Evolutionary conservation across 208 protist genomes (phyloP).

Genomic region (Trypanosoma lewisi): DNA sequence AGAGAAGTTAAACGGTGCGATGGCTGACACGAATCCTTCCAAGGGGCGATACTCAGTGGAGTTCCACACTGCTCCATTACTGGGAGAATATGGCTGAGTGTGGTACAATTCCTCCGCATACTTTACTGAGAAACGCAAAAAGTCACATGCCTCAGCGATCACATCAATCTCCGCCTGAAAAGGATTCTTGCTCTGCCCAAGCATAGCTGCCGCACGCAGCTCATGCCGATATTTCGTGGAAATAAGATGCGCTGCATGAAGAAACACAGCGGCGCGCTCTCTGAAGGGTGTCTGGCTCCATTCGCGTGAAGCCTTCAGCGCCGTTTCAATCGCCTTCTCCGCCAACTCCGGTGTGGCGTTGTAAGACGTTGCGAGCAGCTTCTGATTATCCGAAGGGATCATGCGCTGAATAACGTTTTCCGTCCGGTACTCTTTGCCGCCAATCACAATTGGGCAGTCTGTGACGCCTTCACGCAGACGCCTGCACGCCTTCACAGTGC

Average conservation of each 20-base stretch:
- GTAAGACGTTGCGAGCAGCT: slow-evolving; percentile 76
- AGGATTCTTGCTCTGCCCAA: slow-evolving; percentile 96
- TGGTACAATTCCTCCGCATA: slow-evolving; percentile 93
- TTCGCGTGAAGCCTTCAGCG: slow-evolving; percentile 68
- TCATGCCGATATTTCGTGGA: slow-evolving; percentile 84
- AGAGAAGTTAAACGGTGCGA: slow-evolving; percentile 99
- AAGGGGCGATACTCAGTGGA: slow-evolving; percentile 94
- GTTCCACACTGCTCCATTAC: slow-evolving; percentile 91
- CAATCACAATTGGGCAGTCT: slow-evolving; percentile 92
- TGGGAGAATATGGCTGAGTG: slow-evolving; percentile 81
- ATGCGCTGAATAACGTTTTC: slow-evolving; percentile 54
- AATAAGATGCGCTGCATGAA: slow-evolving; percentile 91
- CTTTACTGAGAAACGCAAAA: slow-evolving; percentile 94
- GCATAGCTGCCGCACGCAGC: slow-evolving; percentile 93
- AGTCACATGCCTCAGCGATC: slow-evolving; percentile 94
- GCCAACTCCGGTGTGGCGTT: slow-evolving; percentile 84
- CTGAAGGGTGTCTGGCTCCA: slow-evolving; percentile 88
- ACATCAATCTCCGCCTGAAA: slow-evolving; percentile 98
- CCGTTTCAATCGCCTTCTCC: slow-evolving; percentile 85
- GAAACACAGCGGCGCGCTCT: slow-evolving; percentile 92
- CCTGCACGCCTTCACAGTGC: slow-evolving; percentile 70
- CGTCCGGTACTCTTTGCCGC: slow-evolving; percentile 84
- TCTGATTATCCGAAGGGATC: slow-evolving; percentile 80
- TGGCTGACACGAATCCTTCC: slow-evolving; percentile 95
- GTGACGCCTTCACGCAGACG: slow-evolving; percentile 36